phyloP scores from a whole-genome alignment of 2,329 filamentous ascomycete genomes.

The Moelleriella libera region DNA sequence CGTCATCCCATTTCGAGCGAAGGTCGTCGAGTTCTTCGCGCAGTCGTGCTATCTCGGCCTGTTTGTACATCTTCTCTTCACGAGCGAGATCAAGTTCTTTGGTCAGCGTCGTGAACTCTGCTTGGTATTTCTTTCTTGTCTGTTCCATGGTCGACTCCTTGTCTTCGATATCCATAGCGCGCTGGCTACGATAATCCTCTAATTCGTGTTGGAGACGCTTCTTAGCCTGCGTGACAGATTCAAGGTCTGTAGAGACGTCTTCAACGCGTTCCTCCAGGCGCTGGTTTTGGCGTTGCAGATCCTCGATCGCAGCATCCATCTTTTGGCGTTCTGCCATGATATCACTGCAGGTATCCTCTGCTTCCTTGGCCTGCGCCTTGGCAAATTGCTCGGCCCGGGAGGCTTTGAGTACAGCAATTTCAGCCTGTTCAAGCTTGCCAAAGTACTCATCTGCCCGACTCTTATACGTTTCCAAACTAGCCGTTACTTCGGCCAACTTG shows the following conservation, averaged over 20 bases:
- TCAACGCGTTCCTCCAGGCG: constrained; percentile 83
- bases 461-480: constrained; percentile 82
- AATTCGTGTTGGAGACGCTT: constrained; percentile 93
- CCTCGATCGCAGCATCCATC: constrained; percentile 76
- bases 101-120: constrained; percentile 76
- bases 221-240: constrained; percentile 75
- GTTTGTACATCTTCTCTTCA: constrained; percentile 75
- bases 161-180: constrained; percentile 92
- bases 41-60: constrained; percentile 72
- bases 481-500: constrained; percentile 68
- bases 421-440: constrained; percentile 89
- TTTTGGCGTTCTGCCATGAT: constrained; percentile 88
- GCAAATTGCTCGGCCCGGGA: constrained; percentile 87
- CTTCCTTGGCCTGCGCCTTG: constrained; percentile 75
- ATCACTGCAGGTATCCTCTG: constrained; percentile 78
- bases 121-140: constrained; percentile 93
- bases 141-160: constrained; percentile 94
- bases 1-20: constrained; percentile 93
- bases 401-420: constrained; percentile 89
- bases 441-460: constrained; percentile 91
- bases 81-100: constrained; percentile 89
- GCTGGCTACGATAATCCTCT: constrained; percentile 89
- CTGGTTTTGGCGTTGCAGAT: constrained; percentile 80
- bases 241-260: constrained; percentile 79
- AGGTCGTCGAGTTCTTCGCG: constrained; percentile 95